These are phyloP conservation scores for Lactifluus echinatus DNA, from an alignment of 768 basidiomycete genomes.

Conservation along the genomic window DNA sequence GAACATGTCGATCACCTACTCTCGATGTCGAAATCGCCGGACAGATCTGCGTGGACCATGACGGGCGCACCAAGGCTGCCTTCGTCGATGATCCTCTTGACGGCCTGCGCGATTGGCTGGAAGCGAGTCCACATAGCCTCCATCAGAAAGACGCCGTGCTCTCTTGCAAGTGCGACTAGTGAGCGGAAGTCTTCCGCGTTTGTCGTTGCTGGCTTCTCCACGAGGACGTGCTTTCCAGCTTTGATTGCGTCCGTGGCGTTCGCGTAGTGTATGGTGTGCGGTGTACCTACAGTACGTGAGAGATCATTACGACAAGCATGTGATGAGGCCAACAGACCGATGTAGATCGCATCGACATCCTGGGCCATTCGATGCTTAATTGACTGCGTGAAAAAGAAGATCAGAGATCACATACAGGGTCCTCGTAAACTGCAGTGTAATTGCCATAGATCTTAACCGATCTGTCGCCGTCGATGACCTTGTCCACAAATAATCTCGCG, in stretches of 20 bases:
- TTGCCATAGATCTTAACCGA: slow-evolving; percentile 60
- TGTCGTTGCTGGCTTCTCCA: slow-evolving; percentile 82
- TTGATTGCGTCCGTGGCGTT: slow-evolving; percentile 69
- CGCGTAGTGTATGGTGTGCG: slow-evolving; percentile 75
- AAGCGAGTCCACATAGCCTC: slow-evolving; percentile 88
- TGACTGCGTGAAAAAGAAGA: neutral
- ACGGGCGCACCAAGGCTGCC: slow-evolving; percentile 60
- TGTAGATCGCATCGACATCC: slow-evolving; percentile 72
- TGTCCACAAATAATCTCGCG: slow-evolving; percentile 60
- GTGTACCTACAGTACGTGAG: slow-evolving; percentile 48
- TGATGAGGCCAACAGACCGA: slow-evolving; percentile 40
- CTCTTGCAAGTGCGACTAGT: slow-evolving; percentile 64
- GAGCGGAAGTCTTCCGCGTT: slow-evolving; percentile 70
- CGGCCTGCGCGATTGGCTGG: slow-evolving; percentile 56
- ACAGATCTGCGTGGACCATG: slow-evolving; percentile 67
- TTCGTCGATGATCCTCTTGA: slow-evolving; percentile 54
- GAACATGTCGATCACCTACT: too few relatives aligned
- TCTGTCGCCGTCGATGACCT: slow-evolving; percentile 40
- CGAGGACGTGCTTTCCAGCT: slow-evolving; percentile 77
- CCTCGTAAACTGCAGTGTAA: slow-evolving; percentile 42
- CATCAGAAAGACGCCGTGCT: slow-evolving; percentile 81
- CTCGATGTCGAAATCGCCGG: slow-evolving; percentile 56
- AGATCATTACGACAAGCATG: neutral
- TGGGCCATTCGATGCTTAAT: neutral
- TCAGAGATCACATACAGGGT: slow-evolving; percentile 6